Evolutionary conservation across 2,329 filamentous ascomycete species (phyloP).

Genomic region (Penicillium fuscoglaucum): DNA sequence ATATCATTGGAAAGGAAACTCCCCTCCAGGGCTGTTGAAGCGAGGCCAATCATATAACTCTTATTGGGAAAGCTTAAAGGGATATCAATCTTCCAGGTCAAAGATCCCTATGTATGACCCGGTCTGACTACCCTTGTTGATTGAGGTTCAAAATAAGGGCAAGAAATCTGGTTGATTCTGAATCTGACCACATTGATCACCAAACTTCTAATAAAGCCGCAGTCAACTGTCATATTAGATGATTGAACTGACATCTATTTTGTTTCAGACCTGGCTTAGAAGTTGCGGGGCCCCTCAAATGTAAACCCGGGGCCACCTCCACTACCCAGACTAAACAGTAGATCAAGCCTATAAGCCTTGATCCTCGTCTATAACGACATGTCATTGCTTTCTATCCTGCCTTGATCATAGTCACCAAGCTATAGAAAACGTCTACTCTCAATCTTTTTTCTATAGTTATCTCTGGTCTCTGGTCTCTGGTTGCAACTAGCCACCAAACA

Average conservation of each 20-base stretch:
- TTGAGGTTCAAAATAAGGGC: neutral
- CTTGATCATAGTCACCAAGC: neutral
- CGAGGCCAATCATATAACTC: neutral
- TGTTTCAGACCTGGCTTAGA: slow-evolving; percentile 1
- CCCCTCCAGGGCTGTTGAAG: neutral
- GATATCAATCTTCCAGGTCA: neutral
- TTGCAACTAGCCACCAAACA: neutral
- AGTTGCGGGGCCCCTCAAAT: neutral
- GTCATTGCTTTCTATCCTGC: neutral
- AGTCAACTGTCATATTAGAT: neutral
- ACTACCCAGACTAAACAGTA: neutral
- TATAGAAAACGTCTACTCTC: neutral
- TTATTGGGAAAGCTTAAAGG: neutral
- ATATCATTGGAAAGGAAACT: neutral
- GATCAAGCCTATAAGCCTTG: neutral
- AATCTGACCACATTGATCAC: neutral
- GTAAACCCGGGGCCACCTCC: neutral
- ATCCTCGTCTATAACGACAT: neutral
- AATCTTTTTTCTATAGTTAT: too few species aligned
- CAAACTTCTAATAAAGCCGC: neutral
- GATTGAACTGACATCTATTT: neutral
- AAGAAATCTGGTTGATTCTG: neutral
- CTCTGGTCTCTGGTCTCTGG: neutral
- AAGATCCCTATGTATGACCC: too few species aligned
- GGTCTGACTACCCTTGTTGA: neutral